A percentile compares a stretch with the other conserved stretches of the same genome.
Evolutionary conservation across 1,284 basidiomycete genomes (phyloP).

Genomic region (Apiotrichum montevideense): DNA sequence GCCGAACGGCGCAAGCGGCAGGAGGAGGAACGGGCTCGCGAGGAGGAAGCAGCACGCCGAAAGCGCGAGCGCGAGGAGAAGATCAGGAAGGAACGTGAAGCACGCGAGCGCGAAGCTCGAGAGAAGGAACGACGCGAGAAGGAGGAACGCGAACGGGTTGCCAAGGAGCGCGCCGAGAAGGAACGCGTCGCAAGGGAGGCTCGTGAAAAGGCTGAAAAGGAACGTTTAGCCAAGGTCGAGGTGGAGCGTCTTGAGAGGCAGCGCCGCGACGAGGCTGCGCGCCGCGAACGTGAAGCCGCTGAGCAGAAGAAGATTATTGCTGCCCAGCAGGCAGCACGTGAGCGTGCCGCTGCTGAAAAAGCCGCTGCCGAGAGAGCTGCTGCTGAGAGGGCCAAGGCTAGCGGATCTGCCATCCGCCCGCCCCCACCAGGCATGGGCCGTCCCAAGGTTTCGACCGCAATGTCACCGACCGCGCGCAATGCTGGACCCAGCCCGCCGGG

Average conservation of each 20-base stretch:
- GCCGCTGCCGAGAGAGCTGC: slow-evolving; percentile 31
- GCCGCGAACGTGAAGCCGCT: slow-evolving; percentile 36
- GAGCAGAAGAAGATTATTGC: slow-evolving; percentile 37
- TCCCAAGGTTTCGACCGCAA: neutral
- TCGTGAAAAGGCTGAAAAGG: slow-evolving; percentile 37
- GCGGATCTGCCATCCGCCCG: slow-evolving; percentile 11
- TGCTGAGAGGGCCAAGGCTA: slow-evolving; percentile 16
- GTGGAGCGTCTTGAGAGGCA: slow-evolving; percentile 33
- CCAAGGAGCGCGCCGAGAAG: slow-evolving; percentile 62
- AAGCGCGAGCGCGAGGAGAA: slow-evolving; percentile 64
- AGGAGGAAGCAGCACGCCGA: slow-evolving; percentile 54
- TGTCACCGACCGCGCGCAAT: slow-evolving; percentile 16
- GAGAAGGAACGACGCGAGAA: slow-evolving; percentile 52
- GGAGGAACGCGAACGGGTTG: slow-evolving; percentile 60
- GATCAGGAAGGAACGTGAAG: slow-evolving; percentile 52
- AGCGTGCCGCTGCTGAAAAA: slow-evolving; percentile 33
- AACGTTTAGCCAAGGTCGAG: slow-evolving; percentile 33
- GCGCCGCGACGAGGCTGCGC: slow-evolving; percentile 33
- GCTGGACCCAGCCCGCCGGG: slow-evolving; percentile 22
- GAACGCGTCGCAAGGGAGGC: slow-evolving; percentile 35
- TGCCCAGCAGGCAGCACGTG: slow-evolving; percentile 38
- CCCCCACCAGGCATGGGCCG: slow-evolving; percentile 5
- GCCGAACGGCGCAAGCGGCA: slow-evolving; percentile 50
- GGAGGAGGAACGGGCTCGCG: slow-evolving; percentile 50
- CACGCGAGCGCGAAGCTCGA: slow-evolving; percentile 47